Base-by-base conservation (phyloP, 1,139 yeast species). In the Yamadazyma kanchanaburiensis region DNA sequence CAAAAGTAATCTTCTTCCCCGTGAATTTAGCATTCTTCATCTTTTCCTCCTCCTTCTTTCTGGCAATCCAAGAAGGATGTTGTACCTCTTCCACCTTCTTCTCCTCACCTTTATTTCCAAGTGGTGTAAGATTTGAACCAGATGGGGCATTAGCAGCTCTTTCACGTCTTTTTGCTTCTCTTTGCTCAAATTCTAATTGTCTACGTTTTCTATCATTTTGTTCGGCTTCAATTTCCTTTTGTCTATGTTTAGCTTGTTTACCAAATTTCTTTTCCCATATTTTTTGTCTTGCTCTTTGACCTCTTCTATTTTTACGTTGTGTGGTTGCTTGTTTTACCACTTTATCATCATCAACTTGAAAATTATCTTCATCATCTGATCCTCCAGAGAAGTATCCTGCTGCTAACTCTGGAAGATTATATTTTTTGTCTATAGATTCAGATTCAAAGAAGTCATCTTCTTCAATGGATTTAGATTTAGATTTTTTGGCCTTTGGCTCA, bases 11-110 rank as follows among this genome's bases (percentile, higher is more conserved):
- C 65, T 89, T 91, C 61, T 86, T 89, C 52, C 97, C 98, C 30
- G 68, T 58, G 50, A 88, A 88, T 48, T 81, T 79, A 29, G 73
- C 78, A 36, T 76, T 75, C 55, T 76, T 74, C 39, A 67, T 53
- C 45, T 77, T 74, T 51, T 81, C 80, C 58, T 85, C 83, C 33
- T 84, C 85, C 37, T 66, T 54, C 56, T 70, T 73, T 60, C 81
- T 82, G 12, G 98, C 98, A 46, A 78, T 80, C 98, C 98, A 91
- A 3, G 98, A 91, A 12, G 98, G 98, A 73, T 91, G 98, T 11
- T 34, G 41, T 20, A 26, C 15, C 15, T 27, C 22, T 12, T 31
- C 12, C 6, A n/a, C 25, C 21, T 16, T 15, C 13, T 13, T 25
- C 11, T 15, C 18, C 5, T 43, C 42, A 32, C 53, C 48, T 40